A percentile compares a stretch with the other conserved stretches of the same genome.
These are phyloP conservation scores for Lasiodiplodia citricola DNA, from an alignment of 2,329 filamentous ascomycete species.

Conservation along the genomic window DNA sequence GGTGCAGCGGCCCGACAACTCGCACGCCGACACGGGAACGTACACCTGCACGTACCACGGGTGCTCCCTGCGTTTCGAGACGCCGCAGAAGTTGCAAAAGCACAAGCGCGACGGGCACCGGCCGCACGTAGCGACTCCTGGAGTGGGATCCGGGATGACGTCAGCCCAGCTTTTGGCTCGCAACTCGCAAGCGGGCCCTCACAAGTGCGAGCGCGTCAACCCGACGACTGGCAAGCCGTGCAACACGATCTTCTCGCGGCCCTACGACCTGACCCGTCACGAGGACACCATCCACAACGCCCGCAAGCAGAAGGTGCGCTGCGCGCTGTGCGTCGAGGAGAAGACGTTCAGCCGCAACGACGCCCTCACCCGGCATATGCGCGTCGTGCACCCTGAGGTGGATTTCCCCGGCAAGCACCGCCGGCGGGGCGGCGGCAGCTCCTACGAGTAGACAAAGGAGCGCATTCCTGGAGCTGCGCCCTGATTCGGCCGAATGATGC, in stretches of 20 bases:
- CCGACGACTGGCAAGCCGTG: slow-evolving; percentile 94
- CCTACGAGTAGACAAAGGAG: slow-evolving; percentile 17
- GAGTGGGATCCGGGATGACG: slow-evolving; percentile 53
- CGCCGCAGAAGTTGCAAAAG: slow-evolving; percentile 84
- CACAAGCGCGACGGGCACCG: slow-evolving; percentile 95
- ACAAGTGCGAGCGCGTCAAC: slow-evolving; percentile 91
- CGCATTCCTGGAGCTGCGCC: not conserved
- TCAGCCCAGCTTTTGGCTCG: slow-evolving; percentile 62
- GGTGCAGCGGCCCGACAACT: slow-evolving; percentile 63
- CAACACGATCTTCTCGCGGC: slow-evolving; percentile 90
- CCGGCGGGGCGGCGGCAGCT: slow-evolving; percentile 43
- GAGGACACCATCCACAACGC: slow-evolving; percentile 98
- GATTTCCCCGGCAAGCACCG: slow-evolving; percentile 74
- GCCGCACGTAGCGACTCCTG: slow-evolving; percentile 38
- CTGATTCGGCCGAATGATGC: slow-evolving; percentile 18
- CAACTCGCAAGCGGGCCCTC: slow-evolving; percentile 90
- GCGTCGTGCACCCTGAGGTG: slow-evolving; percentile 89
- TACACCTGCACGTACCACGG: slow-evolving; percentile 97
- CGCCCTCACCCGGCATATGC: slow-evolving; percentile 90
- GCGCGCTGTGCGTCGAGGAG: slow-evolving; percentile 90
- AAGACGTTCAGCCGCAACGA: slow-evolving; percentile 97
- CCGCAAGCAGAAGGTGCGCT: slow-evolving; percentile 92
- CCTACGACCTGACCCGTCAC: slow-evolving; percentile 94
- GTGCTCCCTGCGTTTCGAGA: slow-evolving; percentile 86
- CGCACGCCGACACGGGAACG: slow-evolving; percentile 78